Percentiles rank a stretch among this genome's conserved stretches.
Conservation (phyloP, 768 basidiomycete genomes). For the Suillus lakei region DNA sequence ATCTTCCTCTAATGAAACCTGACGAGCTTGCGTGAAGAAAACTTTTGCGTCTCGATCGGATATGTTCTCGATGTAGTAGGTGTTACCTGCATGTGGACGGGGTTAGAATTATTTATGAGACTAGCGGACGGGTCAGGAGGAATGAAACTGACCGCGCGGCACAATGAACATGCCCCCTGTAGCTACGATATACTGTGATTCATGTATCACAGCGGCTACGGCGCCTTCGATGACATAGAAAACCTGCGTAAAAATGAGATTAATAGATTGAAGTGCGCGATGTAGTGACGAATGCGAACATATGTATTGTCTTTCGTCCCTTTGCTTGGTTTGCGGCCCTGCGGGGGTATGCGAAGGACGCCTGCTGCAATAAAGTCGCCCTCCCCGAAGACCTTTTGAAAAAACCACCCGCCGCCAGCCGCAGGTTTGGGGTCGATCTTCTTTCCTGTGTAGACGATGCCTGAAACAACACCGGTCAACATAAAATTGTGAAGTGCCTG, state of each 20-base stretch:
- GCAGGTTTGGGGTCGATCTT: slow-evolving; percentile 68
- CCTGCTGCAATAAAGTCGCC: slow-evolving; percentile 92
- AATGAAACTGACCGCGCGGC: slow-evolving; percentile 69
- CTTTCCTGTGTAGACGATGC: slow-evolving; percentile 76
- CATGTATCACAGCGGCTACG: slow-evolving; percentile 83
- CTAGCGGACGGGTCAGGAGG: slow-evolving; percentile 1
- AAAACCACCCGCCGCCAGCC: slow-evolving; percentile 72
- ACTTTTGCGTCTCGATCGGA: slow-evolving; percentile 76
- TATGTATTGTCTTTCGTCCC: slow-evolving; percentile 93
- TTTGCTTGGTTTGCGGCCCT: slow-evolving; percentile 85
- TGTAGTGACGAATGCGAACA: slow-evolving; percentile 49
- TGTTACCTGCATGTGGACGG: slow-evolving; percentile 64
- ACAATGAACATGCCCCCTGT: slow-evolving; percentile 89
- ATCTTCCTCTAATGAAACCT: slow-evolving; percentile 41
- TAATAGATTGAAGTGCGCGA: not conserved
- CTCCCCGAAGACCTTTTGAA: slow-evolving; percentile 92
- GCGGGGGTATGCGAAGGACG: slow-evolving; percentile 79
- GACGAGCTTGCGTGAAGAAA: slow-evolving; percentile 91
- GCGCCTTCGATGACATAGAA: slow-evolving; percentile 89
- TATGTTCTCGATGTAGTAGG: slow-evolving; percentile 90
- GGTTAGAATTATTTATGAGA: not conserved
- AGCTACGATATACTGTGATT: slow-evolving; percentile 76
- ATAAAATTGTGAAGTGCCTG: not conserved
- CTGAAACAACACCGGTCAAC: slow-evolving; percentile 43
- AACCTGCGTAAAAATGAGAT: slow-evolving; percentile 44